A percentile compares a stretch with the other conserved stretches of the same genome.
Evolutionary conservation across 192 early-diverging fungal genomes (phyloP).

Genomic region (Coemansia sp.): DNA sequence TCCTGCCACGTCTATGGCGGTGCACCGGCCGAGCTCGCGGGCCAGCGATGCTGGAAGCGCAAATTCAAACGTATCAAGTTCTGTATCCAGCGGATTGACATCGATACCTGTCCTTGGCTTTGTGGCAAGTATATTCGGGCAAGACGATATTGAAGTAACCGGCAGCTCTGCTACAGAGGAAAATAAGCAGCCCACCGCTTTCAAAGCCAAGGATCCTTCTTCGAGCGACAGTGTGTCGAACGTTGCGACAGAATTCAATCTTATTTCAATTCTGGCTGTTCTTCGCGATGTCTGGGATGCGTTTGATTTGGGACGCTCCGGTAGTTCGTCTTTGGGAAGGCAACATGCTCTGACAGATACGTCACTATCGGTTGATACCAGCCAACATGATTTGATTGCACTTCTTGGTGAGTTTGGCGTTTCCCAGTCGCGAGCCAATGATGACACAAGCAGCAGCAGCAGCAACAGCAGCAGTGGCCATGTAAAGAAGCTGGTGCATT

Average conservation of each 20-base stretch:
- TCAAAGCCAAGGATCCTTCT: not conserved
- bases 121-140: conserved; percentile 41
- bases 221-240: not conserved
- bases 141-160: conserved; percentile 6
- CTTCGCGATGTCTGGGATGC: conserved; percentile 46
- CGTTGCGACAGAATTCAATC: conserved; percentile 14
- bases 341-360: not conserved
- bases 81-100: conserved; percentile 9
- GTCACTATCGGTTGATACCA: not conserved
- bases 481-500: conserved; percentile 20
- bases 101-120: conserved; percentile 34
- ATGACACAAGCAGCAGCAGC: not conserved
- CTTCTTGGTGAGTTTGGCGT: conserved; percentile 38
- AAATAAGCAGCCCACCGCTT: not conserved
- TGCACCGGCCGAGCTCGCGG: conserved; percentile 25
- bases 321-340: not conserved
- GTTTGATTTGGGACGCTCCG: conserved; percentile 15
- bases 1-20: too few relatives aligned
- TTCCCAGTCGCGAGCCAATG: not conserved
- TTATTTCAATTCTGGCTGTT: conserved; percentile 31
- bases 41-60: conserved; percentile 23
- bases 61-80: not conserved
- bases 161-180: not conserved
- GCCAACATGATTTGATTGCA: not conserved
- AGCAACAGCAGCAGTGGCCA: conserved; percentile 6